phyloP scores from a whole-genome alignment of 2,329 filamentous ascomycete genomes.

The Ascochyta fabae region DNA sequence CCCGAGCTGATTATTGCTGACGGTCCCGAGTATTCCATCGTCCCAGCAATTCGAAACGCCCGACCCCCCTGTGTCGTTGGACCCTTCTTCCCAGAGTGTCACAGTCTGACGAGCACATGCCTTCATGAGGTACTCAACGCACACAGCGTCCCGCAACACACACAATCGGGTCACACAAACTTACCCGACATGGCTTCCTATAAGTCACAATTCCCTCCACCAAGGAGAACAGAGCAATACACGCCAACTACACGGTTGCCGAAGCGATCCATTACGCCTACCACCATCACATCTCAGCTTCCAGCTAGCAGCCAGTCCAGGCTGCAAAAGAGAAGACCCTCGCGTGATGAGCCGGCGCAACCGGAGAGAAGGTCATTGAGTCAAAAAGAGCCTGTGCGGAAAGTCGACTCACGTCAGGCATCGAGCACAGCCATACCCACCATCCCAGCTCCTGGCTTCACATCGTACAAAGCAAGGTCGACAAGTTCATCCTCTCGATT shows the following conservation, averaged over 20 bases:
- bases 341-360: conserved; percentile 40
- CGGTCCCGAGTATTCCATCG: conserved; percentile 27
- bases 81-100: conserved; percentile 25
- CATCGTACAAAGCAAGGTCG: conserved; percentile 30
- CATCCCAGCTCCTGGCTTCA: conserved; percentile 22
- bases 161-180: conserved; percentile 45
- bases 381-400: conserved; percentile 29
- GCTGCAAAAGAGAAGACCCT: conserved; percentile 45
- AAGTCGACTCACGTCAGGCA: conserved; percentile 31
- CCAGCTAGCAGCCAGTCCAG: conserved; percentile 39
- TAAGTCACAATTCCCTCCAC: conserved; percentile 47
- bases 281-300: conserved; percentile 35
- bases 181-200: conserved; percentile 51
- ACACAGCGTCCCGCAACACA: conserved; percentile 43
- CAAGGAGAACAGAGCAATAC: conserved; percentile 43
- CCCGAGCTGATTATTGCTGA: conserved; percentile 47
- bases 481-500: conserved; percentile 41
- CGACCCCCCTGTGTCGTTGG: conserved; percentile 28
- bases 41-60: conserved; percentile 27
- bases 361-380: conserved; percentile 23
- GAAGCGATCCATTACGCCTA: conserved; percentile 46
- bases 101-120: conserved; percentile 42
- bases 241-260: conserved; percentile 45
- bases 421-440: conserved; percentile 30
- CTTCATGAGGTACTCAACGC: conserved; percentile 50